A percentile compares a stretch with the other conserved stretches of the same genome.
Conservation (phyloP, 768 basidiomycete genomes). For the Candolleomyces eurysporus region DNA sequence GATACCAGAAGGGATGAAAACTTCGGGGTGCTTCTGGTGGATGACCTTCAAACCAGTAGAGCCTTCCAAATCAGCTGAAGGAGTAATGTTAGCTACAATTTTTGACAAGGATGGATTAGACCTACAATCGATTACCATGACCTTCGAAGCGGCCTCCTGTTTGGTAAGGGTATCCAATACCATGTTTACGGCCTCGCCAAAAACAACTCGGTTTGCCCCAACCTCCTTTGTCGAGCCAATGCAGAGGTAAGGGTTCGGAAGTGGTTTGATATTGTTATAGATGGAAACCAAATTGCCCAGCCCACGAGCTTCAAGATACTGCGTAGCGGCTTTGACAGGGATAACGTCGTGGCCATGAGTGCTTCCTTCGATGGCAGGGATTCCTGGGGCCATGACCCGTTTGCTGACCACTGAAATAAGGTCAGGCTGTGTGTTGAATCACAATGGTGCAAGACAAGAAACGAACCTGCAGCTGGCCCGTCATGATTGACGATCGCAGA, state of each 20-base stretch:
- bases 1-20: constrained; percentile 81
- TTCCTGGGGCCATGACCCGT: constrained; percentile 64
- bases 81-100: not conserved
- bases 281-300: constrained; percentile 53
- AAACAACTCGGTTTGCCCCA: constrained; percentile 79
- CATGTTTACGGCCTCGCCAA: constrained; percentile 79
- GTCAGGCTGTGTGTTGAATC: not conserved
- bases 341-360: constrained; percentile 85
- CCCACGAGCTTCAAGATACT: constrained; percentile 67
- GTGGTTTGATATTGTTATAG: constrained; percentile 63
- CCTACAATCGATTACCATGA: constrained; percentile 86
- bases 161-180: constrained; percentile 75
- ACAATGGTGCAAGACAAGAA: not conserved
- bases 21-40: constrained; percentile 88
- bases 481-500: constrained; percentile 50
- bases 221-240: constrained; percentile 70
- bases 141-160: constrained; percentile 74
- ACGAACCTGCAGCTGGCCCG: constrained; percentile 78
- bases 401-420: constrained; percentile 57
- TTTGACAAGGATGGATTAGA: constrained; percentile 8
- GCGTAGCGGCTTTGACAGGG: constrained; percentile 74
- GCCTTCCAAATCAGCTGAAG: constrained; percentile 76
- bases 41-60: constrained; percentile 88
- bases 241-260: constrained; percentile 54
- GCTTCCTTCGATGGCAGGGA: constrained; percentile 76